Evolutionary conservation across 2,329 filamentous ascomycete species (phyloP).

Genomic region (Chaetomiaceae sp.): DNA sequence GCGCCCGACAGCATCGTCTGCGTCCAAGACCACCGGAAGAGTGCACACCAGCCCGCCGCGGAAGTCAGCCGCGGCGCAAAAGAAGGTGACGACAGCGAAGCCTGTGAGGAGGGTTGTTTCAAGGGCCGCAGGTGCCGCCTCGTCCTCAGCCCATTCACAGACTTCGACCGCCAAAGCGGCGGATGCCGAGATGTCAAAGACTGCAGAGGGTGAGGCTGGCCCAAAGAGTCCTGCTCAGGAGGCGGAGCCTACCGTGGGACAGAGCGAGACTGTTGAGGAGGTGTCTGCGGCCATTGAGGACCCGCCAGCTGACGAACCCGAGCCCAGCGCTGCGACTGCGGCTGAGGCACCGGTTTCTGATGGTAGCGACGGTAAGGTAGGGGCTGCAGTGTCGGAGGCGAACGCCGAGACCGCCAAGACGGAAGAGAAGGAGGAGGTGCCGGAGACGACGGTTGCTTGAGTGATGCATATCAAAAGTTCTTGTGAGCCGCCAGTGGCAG

Average conservation of each 20-base stretch:
- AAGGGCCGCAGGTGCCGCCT: conserved; percentile 2
- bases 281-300: conserved; percentile 4
- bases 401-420: not conserved
- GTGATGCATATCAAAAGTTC: not conserved
- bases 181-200: conserved; percentile 2
- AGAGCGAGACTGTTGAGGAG: conserved; percentile 25
- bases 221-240: conserved; percentile 17
- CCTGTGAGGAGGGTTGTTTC: conserved; percentile 13
- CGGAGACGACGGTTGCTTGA: conserved; percentile 5
- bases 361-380: conserved; percentile 1
- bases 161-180: conserved; percentile 1
- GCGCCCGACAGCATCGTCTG: conserved; percentile 66
- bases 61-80: conserved; percentile 30
- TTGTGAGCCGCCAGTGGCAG: conserved; percentile 9
- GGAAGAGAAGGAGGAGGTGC: not conserved
- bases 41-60: conserved; percentile 46
- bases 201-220: not conserved
- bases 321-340: not conserved
- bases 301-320: not conserved
- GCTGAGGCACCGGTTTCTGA: conserved; percentile 2
- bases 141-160: not conserved
- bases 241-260: conserved; percentile 23
- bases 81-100: conserved; percentile 20
- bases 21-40: conserved; percentile 65
- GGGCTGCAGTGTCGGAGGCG: not conserved